Percentiles rank a stretch among this genome's conserved stretches.
phyloP scores from a whole-genome alignment of 176 grass and related monocot genomes.

The Avena sativa region DNA sequence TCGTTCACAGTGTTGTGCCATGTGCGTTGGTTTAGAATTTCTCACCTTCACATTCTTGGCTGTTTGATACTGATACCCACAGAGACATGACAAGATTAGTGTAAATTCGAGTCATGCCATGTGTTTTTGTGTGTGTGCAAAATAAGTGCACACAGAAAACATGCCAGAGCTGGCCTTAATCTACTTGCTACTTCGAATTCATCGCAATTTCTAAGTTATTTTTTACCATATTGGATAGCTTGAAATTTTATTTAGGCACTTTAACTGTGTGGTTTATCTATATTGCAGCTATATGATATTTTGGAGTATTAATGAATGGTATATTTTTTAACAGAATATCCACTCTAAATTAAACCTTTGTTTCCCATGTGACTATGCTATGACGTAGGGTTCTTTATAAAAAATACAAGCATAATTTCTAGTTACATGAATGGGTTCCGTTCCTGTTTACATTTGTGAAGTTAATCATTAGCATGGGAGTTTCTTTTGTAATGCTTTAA shows the following conservation, averaged over 20 bases:
- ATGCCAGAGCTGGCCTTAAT: background rate
- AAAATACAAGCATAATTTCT: background rate
- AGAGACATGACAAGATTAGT: background rate
- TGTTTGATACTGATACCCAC: background rate
- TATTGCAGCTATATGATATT: background rate
- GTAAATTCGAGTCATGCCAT: background rate
- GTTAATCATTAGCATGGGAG: constrained; percentile 5
- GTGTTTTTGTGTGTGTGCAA: background rate
- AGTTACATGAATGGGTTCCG: background rate
- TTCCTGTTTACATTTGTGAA: background rate
- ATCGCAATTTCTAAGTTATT: background rate
- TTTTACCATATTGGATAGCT: background rate
- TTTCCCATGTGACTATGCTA: background rate
- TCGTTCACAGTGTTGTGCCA: background rate
- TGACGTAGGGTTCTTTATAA: background rate
- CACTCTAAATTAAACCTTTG: background rate
- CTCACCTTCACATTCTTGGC: background rate
- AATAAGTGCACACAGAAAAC: background rate
- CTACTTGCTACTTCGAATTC: background rate
- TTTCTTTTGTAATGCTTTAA: background rate
- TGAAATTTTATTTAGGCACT: background rate
- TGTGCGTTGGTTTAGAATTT: constrained; percentile 1
- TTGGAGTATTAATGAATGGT: constrained; percentile 22
- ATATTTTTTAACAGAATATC: background rate
- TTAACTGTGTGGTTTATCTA: background rate